These are phyloP conservation scores for Polytrichum formosum DNA, from an alignment of 225 moss, liverwort and hornwort species.

Conservation along the genomic window DNA sequence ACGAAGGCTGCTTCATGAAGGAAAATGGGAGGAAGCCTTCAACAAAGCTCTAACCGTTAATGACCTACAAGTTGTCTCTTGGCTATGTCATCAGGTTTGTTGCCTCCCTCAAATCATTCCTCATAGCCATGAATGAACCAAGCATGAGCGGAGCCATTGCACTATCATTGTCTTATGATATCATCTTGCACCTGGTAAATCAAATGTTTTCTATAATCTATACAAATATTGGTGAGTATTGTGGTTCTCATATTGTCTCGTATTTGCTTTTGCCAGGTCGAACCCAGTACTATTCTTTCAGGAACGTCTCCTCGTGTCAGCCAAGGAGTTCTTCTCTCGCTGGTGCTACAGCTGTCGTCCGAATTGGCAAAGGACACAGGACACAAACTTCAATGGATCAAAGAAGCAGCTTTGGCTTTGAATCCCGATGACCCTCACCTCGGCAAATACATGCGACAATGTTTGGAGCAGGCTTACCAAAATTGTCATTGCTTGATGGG, in stretches of 20 bases:
- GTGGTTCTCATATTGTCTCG: conserved; percentile 15
- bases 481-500: conserved; percentile 69
- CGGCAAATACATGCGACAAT: conserved; percentile 74
- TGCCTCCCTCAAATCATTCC: neutral
- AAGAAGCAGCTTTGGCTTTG: conserved; percentile 79
- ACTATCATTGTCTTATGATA: neutral
- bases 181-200: neutral
- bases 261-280: conserved; percentile 46
- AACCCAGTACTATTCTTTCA: conserved; percentile 59
- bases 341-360: conserved; percentile 85
- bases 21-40: conserved; percentile 85
- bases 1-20: conserved; percentile 60
- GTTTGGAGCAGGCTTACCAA: conserved; percentile 78
- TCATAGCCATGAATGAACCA: neutral
- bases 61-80: conserved; percentile 78
- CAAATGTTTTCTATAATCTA: neutral
- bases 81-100: conserved; percentile 90
- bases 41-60: conserved; percentile 73
- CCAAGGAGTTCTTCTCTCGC: conserved; percentile 84
- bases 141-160: neutral
- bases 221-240: conserved; percentile 10
- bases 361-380: conserved; percentile 72
- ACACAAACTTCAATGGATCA: conserved; percentile 83
- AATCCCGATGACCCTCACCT: conserved; percentile 83
- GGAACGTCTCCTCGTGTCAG: conserved; percentile 66